Conservation (phyloP, 2,329 filamentous ascomycete species). For the Aspergillus luchuensis region DNA sequence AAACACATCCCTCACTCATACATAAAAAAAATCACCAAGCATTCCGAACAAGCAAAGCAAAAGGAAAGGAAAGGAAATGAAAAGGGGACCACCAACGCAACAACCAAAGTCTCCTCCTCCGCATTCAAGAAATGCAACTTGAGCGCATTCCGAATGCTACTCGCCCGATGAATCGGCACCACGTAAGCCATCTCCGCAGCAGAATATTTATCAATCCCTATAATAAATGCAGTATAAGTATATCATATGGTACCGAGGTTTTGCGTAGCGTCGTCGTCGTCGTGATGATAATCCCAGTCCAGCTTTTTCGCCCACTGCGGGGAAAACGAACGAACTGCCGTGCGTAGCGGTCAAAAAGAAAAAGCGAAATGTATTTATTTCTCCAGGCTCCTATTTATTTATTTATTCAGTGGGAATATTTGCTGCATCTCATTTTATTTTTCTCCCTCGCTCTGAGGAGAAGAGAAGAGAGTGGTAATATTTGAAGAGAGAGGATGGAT, state of each 20-base stretch:
- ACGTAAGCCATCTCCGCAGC: constrained; percentile 77
- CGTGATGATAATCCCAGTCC: neutral
- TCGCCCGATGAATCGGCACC: constrained; percentile 88
- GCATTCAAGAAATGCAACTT: constrained; percentile 73
- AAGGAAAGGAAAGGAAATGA: neutral
- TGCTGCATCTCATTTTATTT: neutral
- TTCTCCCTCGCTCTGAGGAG: neutral
- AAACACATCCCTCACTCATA: neutral
- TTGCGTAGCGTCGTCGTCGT: no score
- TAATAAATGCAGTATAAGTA: no score
- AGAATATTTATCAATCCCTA: neutral
- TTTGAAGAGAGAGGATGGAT: no score
- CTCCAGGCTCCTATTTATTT: neutral
- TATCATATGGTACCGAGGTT: no score
- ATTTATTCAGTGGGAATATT: neutral
- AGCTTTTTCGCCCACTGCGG: constrained; percentile 9
- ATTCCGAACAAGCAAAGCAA: neutral
- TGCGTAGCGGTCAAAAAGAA: no score
- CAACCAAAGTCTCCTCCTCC: constrained; percentile 77
- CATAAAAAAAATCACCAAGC: neutral
- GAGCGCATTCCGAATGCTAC: constrained; percentile 86
- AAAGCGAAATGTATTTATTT: no score
- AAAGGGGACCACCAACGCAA: constrained; percentile 67
- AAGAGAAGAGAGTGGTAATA: neutral
- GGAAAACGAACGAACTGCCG: constrained; percentile 1